Evolutionary conservation across 306 rosid genomes (phyloP), one percentile per base, ranked within the genome.

Genomic region (Alnus glutinosa): DNA sequence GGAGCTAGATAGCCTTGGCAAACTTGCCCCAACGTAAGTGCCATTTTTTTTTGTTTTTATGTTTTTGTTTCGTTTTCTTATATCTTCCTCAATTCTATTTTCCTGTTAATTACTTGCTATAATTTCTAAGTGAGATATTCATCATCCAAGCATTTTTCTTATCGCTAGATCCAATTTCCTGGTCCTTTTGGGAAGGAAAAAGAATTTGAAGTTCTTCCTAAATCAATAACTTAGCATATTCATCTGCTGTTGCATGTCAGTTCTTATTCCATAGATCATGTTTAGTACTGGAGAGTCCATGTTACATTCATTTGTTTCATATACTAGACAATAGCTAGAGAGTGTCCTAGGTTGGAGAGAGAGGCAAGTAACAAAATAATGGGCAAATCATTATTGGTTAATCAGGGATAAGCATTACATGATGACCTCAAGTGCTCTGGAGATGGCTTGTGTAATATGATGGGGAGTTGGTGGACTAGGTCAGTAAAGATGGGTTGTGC

Each of bases 11-110:
- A 75, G 96, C 88, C 99, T 96, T 6, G 99, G 99, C 46, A 96
- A 88, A 87, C 97, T 96, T 42, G 99, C 99, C 23, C 99, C 99
- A 32, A 91, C 99, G 99, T 96, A 89, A 93, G 99, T 62, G 9
- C 39, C 36, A 8, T 19, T 74, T 47, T 55, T 72, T 64, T 0
- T 23, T 23, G 0, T 23, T 23, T 23, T 23, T 23, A 23, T 23
- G 28, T 23, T 23, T 23, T 23, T 23, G 28, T 64, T 15, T 34
- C 37, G 37, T 34, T 18, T 1, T 67, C 9, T 9, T 67, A 75
- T 75, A 28, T 69, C 44, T 69, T 79, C 52, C 80, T 71, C 73
- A 55, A 23, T 71, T 9, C 57, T 42, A 4, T 75, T 36, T 57
- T 75, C 70, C 62, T 73, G 5, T 62, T 55, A 71, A 14, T 63